A percentile compares a stretch with the other conserved stretches of the same genome.
Evolutionary conservation across 1,139 yeast species (phyloP).

Genomic region (Pichia sp.): DNA sequence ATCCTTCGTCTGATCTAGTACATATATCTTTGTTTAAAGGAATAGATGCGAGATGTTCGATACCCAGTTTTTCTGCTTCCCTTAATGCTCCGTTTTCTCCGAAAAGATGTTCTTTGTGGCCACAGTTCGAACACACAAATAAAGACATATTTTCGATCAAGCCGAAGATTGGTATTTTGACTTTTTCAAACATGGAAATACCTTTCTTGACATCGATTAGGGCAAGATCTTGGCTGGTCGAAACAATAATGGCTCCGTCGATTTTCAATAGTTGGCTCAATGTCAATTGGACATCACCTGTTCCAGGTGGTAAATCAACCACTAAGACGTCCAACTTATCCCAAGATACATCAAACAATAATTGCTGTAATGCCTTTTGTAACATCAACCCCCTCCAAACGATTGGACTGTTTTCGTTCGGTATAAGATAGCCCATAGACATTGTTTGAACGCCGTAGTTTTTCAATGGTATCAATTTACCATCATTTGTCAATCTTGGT

Average conservation of each 20-base stretch:
- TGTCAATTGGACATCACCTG: slow-evolving; percentile 83
- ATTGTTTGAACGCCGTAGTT: slow-evolving; percentile 77
- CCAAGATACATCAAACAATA: slow-evolving; percentile 79
- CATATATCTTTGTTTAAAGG: slow-evolving; percentile 65
- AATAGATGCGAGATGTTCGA: slow-evolving; percentile 54
- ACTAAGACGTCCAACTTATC: slow-evolving; percentile 60
- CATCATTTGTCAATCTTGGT: slow-evolving; percentile 48
- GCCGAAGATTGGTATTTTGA: slow-evolving; percentile 67
- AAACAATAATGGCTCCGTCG: slow-evolving; percentile 74
- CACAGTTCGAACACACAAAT: slow-evolving; percentile 67
- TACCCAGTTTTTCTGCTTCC: slow-evolving; percentile 44
- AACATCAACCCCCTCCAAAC: slow-evolving; percentile 89
- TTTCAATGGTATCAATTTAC: slow-evolving; percentile 58
- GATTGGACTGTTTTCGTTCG: slow-evolving; percentile 57
- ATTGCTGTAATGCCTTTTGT: slow-evolving; percentile 79
- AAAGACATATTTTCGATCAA: slow-evolving; percentile 80
- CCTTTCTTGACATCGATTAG: slow-evolving; percentile 77
- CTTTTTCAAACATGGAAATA: slow-evolving; percentile 67
- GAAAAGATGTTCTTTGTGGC: slow-evolving; percentile 67
- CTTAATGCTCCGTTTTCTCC: slow-evolving; percentile 58
- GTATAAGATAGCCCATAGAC: slow-evolving; percentile 83
- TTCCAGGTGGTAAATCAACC: slow-evolving; percentile 87
- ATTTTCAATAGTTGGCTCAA: slow-evolving; percentile 70
- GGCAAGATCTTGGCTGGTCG: slow-evolving; percentile 86
- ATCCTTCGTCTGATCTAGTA: slow-evolving; percentile 51